A percentile compares a stretch with the other conserved stretches of the same genome.
Conservation (phyloP, 2,329 filamentous ascomycete genomes). For the Hortaea werneckii region DNA sequence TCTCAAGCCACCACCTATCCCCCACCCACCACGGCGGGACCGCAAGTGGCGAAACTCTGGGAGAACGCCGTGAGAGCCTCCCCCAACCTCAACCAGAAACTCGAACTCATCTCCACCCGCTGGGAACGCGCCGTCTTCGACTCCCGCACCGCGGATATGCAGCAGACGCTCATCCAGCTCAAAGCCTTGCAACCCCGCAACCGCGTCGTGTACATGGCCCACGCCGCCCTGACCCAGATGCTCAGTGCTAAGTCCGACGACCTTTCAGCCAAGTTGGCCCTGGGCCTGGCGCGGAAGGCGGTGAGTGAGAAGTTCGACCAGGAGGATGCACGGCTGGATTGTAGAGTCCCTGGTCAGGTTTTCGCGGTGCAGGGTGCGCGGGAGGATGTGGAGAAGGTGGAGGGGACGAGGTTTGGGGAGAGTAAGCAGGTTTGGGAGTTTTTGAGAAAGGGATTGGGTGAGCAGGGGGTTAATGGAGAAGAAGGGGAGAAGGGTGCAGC, state of each 20-base stretch:
- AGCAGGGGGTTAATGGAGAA: constrained; percentile 2
- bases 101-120: constrained; percentile 19
- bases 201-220: constrained; percentile 24
- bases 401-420: constrained; percentile 14
- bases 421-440: constrained; percentile 23
- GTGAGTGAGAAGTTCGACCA: constrained; percentile 21
- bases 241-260: constrained; percentile 20
- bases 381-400: constrained; percentile 18
- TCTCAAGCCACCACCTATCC: constrained; percentile 17
- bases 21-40: constrained; percentile 15
- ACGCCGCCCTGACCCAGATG: constrained; percentile 24
- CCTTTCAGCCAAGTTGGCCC: constrained; percentile 18
- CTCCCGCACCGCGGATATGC: constrained; percentile 22
- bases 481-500: not conserved
- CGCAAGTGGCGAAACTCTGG: constrained; percentile 23
- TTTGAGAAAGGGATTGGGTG: constrained; percentile 4
- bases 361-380: constrained; percentile 18
- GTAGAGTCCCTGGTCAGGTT: constrained; percentile 23
- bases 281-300: constrained; percentile 22
- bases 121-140: constrained; percentile 22
- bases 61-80: constrained; percentile 19
- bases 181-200: constrained; percentile 22
- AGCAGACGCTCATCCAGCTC: constrained; percentile 25
- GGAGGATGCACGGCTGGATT: constrained; percentile 19
- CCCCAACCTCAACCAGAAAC: constrained; percentile 11